These are phyloP conservation scores for Bruguiera hainesii DNA, from an alignment of 441 rosid genomes.

Conservation along the genomic window DNA sequence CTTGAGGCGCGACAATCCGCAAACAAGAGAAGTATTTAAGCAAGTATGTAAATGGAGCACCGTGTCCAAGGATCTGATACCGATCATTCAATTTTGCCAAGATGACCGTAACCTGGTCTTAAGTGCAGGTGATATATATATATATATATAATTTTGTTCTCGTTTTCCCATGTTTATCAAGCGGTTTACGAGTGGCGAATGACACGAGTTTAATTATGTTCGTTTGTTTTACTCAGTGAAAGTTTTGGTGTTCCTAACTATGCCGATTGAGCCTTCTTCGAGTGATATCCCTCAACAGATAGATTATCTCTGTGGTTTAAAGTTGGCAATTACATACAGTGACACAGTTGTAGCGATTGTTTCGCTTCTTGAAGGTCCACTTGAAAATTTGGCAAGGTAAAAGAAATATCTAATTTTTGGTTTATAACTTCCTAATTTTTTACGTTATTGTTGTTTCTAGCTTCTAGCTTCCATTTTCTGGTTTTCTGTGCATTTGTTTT, in stretches of 20 bases:
- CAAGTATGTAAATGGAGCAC: constrained; percentile 93
- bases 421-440: neutral
- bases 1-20: constrained; percentile 86
- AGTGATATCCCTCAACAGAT: constrained; percentile 68
- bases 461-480: neutral
- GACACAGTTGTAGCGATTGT: constrained; percentile 66
- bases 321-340: constrained; percentile 66
- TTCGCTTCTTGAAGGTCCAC: constrained; percentile 76
- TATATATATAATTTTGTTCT: neutral
- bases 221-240: constrained; percentile 44
- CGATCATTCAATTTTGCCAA: constrained; percentile 71
- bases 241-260: constrained; percentile 89
- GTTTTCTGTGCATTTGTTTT: constrained; percentile 8
- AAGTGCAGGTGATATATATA: constrained; percentile 55
- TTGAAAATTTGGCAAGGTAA: constrained; percentile 77
- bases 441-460: neutral
- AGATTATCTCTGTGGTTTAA: constrained; percentile 81
- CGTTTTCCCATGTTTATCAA: neutral
- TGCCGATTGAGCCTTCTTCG: constrained; percentile 85
- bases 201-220: neutral
- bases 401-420: neutral
- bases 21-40: constrained; percentile 79
- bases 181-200: neutral
- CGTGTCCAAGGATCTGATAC: constrained; percentile 84
- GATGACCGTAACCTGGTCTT: constrained; percentile 63